These are phyloP conservation scores for Chaetoceros muelleri DNA, from an alignment of 108 stramenopile species.

Conservation along the genomic window DNA sequence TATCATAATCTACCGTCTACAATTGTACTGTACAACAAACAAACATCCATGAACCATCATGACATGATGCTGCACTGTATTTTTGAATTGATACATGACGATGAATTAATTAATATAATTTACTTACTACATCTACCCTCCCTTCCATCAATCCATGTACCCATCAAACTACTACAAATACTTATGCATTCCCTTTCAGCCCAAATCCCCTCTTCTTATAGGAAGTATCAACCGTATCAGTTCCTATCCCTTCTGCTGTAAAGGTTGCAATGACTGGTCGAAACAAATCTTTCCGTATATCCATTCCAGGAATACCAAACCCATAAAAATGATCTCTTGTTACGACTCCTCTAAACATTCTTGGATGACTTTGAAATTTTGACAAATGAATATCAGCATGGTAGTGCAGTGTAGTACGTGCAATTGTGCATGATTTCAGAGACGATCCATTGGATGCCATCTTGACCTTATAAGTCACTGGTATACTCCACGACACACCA, in stretches of 20 bases:
- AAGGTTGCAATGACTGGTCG: conserved; percentile 65
- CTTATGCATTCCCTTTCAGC: conserved; percentile 3
- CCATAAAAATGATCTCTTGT: conserved; percentile 31
- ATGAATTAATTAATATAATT: no score
- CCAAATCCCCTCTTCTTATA: conserved; percentile 35
- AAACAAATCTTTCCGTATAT: conserved; percentile 24
- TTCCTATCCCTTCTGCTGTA: conserved; percentile 44
- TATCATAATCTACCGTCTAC: no score
- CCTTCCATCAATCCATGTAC: no score
- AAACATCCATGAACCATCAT: no score
- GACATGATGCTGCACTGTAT: no score
- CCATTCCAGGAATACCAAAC: background rate
- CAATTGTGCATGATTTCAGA: no score
- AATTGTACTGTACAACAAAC: no score
- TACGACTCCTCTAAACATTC: conserved; percentile 47
- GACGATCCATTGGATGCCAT: no score
- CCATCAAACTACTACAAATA: no score
- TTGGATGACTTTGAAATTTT: conserved; percentile 52
- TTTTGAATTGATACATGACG: no score
- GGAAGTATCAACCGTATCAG: conserved; percentile 42
- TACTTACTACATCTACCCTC: no score
- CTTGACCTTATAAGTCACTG: conserved; percentile 14
- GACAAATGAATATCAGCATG: conserved; percentile 51
- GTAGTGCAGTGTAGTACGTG: conserved; percentile 45
- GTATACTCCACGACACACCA: conserved; percentile 36